Evolutionary conservation across 2,329 filamentous ascomycete species (phyloP).

Genomic region (Epichloe brachyelytri): DNA sequence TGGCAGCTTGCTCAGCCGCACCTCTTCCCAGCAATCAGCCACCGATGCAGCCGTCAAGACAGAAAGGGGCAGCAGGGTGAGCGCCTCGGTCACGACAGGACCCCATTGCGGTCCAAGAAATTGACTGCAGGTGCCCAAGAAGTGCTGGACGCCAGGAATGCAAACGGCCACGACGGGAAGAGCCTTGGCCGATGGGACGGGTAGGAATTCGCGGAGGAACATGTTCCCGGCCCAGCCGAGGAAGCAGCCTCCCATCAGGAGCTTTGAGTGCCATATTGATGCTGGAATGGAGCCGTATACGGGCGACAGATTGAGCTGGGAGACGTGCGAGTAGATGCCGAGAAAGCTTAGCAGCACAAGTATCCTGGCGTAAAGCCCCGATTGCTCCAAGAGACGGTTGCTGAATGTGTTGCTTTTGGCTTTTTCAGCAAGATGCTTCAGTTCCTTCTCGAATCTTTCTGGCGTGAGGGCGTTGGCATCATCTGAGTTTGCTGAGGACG

Average conservation of each 20-base stretch:
- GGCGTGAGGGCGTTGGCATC: conserved; percentile 27
- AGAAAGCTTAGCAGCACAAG: conserved; percentile 19
- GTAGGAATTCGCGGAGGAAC: conserved; percentile 32
- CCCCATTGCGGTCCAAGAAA: conserved; percentile 56
- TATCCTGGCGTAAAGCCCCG: conserved; percentile 24
- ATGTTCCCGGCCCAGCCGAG: conserved; percentile 60
- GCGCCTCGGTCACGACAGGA: conserved; percentile 58
- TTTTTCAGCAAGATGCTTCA: conserved; percentile 36
- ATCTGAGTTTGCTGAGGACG: neutral
- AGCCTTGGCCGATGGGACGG: conserved; percentile 35
- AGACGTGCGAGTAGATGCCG: conserved; percentile 55
- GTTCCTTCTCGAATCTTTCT: conserved; percentile 41
- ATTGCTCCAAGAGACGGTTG: conserved; percentile 24
- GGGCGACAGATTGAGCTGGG: conserved; percentile 66
- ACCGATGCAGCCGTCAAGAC: conserved; percentile 50
- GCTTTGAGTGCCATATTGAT: conserved; percentile 54
- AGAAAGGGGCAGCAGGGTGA: conserved; percentile 60
- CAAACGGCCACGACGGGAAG: conserved; percentile 65
- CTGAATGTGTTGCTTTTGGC: conserved; percentile 19
- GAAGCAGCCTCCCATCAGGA: conserved; percentile 53
- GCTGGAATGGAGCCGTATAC: conserved; percentile 80
- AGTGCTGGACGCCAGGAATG: conserved; percentile 60
- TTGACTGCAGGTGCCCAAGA: conserved; percentile 54
- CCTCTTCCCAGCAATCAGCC: conserved; percentile 50
- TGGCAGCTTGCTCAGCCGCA: conserved; percentile 42